Evolutionary conservation across 2,329 filamentous ascomycete genomes (phyloP), one percentile per base, ranked within the genome.

Genomic region (Eutypa lata): DNA sequence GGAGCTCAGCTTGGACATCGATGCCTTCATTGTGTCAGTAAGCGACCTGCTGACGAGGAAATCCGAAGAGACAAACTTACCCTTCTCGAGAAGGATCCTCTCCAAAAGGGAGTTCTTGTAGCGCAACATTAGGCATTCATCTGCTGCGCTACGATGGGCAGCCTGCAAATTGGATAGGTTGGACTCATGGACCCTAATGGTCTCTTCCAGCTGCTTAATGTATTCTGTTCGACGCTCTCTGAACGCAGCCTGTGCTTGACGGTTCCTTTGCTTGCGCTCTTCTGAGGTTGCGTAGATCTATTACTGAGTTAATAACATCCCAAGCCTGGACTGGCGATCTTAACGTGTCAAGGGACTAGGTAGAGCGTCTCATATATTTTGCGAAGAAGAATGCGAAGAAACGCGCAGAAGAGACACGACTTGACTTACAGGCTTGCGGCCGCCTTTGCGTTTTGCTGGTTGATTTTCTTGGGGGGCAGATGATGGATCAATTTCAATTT

Each of bases 221-320:
- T 99, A 99, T 77, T 99, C 94, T 51, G 93, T 97, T 54, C 94
- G 87, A 61, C 94, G 88, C 75, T 99, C 94, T 63, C 94, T 88
- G 68, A 99, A 99, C 53, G 94, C 94, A 51, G 94, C 94, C 75
- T 99, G 94, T 47, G 94, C 94, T 76, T 97, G 94, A 63, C 94
- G 82, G 70, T 99, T 99, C 60, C 94, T 86, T 75, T 97, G 94
- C 77, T 99, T 97, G 67, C 94, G 87, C 75, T 99, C 94, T 73
- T 99, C 94, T 11, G 94, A 97, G 35, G 94, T 99, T 51, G 94
- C 94, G 80, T 99, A 99, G 59, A 97, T 97, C 93, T 97, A 62
- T 55, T 48, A 26, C 22, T 13, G 10, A 18, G 60, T 64, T 49
- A 63, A 61, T 24, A 11, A 31, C 26, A 10, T 54, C 18, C 52